Evolutionary conservation across 768 basidiomycete genomes (phyloP), one percentile per base, ranked within the genome.

Genomic region (Suillus bovinus): DNA sequence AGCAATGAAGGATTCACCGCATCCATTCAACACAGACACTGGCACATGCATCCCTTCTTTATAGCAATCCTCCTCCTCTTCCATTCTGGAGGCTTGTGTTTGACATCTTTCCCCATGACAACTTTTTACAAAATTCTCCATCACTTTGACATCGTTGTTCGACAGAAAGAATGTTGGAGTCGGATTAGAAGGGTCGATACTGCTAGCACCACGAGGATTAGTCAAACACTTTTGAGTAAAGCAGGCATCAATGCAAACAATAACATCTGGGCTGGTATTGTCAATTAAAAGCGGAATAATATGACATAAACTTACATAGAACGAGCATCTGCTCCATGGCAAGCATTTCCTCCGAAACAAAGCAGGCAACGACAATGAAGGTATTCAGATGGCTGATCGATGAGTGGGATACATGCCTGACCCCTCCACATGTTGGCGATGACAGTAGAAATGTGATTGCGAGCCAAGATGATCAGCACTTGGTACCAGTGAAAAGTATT

Each of bases 181-280:
- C 0, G 69, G 67, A 46, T 72, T 67, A 1, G 61, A 64, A 9
- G 57, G 46, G n/a, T 64, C 36, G 1, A 59, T 60, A 31, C 59
- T 60, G 17, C 38, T 44, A 39, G 61, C 64, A 46, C 67, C 56
- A 2, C 66, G 67, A 36, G 64, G 65, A 34, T 68, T 65, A 7
- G 69, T 69, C 8, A 29, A 49, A 14, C 59, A 5, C 49, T 77
- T 76, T 57, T 78, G 76, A 5, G 66, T 72, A 60, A 78, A 78
- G 58, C 72, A 75, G 0, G 72, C 73, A 66, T 78, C 76, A 5
- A 72, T 10, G 49, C 72, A 76, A 17, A 75, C 70, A 50, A 75
- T 64, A 49, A 49, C 0, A 4, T 49, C 47, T 49, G 27, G 47
- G 47, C 47, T 49, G 7, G 47, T 49, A 1, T 49, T 1, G 2